These are phyloP conservation scores for Chlorella sp. DNA, from an alignment of 139 green algal genomes.

Conservation along the genomic window DNA sequence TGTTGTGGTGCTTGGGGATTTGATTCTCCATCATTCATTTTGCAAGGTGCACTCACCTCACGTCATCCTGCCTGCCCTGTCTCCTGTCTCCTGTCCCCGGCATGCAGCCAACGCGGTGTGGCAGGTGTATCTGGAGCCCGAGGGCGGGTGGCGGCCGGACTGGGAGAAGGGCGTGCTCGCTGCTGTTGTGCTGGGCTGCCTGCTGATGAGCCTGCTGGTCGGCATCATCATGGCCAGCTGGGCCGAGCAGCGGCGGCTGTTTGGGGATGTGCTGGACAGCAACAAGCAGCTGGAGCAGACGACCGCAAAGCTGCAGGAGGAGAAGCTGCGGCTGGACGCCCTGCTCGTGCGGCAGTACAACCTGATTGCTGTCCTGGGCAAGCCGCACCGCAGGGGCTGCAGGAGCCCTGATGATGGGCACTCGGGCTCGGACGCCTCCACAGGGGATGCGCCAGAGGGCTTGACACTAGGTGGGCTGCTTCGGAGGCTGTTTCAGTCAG, in stretches of 20 bases:
- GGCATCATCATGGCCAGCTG: conserved; percentile 16
- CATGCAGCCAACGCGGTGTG: conserved; percentile 1
- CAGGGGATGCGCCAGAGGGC: background rate
- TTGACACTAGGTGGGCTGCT: too few species aligned
- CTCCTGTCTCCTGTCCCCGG: too few species aligned
- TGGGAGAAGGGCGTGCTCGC: conserved; percentile 12
- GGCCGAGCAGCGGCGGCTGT: conserved; percentile 29
- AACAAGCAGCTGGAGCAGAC: conserved; percentile 18
- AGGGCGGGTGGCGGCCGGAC: background rate
- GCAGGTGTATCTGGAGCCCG: conserved; percentile 6
- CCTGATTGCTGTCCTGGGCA: conserved; percentile 20
- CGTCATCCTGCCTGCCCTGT: too few species aligned
- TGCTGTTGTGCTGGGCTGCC: conserved; percentile 7
- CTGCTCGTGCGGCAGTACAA: conserved; percentile 32
- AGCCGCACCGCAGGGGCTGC: background rate
- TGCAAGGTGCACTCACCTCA: too few species aligned
- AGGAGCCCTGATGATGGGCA: background rate
- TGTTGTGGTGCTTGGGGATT: too few species aligned
- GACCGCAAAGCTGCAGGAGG: conserved; percentile 19
- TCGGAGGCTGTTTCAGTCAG: too few species aligned
- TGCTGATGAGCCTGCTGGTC: conserved; percentile 23
- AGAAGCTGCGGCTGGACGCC: conserved; percentile 28
- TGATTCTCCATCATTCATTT: too few species aligned
- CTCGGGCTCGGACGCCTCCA: too few species aligned
- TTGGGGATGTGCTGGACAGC: conserved; percentile 34